Conservation (phyloP, 2,329 filamentous ascomycete species). For the Fusarium pseudograminearum region DNA sequence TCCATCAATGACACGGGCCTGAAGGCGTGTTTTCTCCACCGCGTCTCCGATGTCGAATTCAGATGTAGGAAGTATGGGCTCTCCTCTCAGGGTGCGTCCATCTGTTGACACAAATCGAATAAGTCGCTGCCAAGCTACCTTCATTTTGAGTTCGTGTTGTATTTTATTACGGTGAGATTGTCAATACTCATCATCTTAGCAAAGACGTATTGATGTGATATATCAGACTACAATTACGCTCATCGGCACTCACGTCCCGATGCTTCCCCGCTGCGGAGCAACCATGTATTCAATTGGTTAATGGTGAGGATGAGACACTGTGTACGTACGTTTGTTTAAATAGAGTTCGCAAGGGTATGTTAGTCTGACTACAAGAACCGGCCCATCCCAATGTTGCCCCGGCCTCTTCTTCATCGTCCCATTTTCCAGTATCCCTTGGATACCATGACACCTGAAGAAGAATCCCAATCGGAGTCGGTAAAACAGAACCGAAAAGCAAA, state of each 20-base stretch:
- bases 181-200: no score
- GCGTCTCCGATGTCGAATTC: constrained; percentile 61
- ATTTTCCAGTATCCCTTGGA: background rate
- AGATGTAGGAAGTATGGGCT: constrained; percentile 60
- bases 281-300: no score
- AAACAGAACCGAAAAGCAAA: background rate
- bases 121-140: constrained; percentile 61
- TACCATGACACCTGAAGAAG: background rate
- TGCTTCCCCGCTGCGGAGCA: background rate
- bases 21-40: constrained; percentile 60
- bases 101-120: constrained; percentile 67
- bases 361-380: background rate
- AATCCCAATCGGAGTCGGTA: constrained; percentile 3
- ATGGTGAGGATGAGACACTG: no score
- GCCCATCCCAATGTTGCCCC: constrained; percentile 21
- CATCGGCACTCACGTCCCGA: background rate
- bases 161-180: background rate
- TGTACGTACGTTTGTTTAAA: no score
- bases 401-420: background rate
- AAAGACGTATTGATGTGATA: no score
- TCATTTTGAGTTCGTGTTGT: constrained; percentile 39
- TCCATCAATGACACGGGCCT: constrained; percentile 65
- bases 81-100: constrained; percentile 62
- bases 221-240: no score
- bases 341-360: no score